These are phyloP conservation scores for Sarcodon sp. DNA, from an alignment of 768 basidiomycete genomes.

Conservation along the genomic window DNA sequence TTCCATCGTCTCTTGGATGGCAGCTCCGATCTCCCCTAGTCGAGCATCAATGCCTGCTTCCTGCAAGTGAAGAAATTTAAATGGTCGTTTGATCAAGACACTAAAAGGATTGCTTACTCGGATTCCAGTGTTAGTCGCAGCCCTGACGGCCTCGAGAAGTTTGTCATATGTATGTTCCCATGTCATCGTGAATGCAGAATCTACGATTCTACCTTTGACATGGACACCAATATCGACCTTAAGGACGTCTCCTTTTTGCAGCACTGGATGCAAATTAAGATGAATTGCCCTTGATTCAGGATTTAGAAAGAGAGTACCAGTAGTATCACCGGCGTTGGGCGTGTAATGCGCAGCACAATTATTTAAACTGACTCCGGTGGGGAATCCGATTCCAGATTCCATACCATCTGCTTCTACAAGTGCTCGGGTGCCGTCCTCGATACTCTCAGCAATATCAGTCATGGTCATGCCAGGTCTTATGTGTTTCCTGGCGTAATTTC, in stretches of 20 bases:
- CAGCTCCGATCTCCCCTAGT: conserved; percentile 82
- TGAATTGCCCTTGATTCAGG: conserved; percentile 5
- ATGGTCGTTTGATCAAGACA: not conserved
- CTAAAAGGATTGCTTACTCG: conserved; percentile 33
- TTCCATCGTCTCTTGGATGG: conserved; percentile 98
- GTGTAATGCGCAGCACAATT: conserved; percentile 95
- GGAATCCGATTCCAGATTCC: conserved; percentile 86
- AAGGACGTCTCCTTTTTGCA: conserved; percentile 75
- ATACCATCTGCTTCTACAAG: conserved; percentile 86
- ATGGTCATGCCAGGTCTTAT: conserved; percentile 91
- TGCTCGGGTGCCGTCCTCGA: conserved; percentile 85
- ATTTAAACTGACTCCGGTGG: conserved; percentile 89
- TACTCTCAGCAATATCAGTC: conserved; percentile 87
- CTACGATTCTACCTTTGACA: conserved; percentile 87
- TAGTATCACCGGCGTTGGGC: conserved; percentile 87
- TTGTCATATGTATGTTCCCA: conserved; percentile 88
- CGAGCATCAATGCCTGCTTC: conserved; percentile 95
- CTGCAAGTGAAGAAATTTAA: conserved; percentile 23
- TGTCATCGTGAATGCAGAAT: conserved; percentile 90
- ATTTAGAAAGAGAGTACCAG: conserved; percentile 31
- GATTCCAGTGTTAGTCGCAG: conserved; percentile 88
- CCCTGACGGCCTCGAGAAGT: conserved; percentile 82
- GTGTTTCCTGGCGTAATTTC: conserved; percentile 63
- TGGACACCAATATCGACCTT: conserved; percentile 98
- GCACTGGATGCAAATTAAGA: conserved; percentile 31